These are phyloP conservation scores for Metarhizium sp. DNA, from an alignment of 2,329 filamentous ascomycete genomes.

Conservation along the genomic window DNA sequence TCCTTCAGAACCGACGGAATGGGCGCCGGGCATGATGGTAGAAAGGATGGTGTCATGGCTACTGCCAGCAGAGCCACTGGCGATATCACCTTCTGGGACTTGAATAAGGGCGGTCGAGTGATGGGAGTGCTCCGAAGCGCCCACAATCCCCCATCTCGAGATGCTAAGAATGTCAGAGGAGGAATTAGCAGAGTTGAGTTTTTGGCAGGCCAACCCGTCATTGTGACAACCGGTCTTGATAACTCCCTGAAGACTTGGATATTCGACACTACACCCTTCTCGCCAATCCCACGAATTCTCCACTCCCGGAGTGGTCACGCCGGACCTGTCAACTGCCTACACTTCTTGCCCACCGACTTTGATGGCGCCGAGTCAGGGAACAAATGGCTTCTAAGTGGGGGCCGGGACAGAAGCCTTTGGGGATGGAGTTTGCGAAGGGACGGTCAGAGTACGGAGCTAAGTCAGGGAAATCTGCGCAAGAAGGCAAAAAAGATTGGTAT, in stretches of 20 bases:
- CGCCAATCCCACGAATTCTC: conserved; percentile 72
- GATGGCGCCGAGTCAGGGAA: conserved; percentile 82
- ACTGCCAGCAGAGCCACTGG: conserved; percentile 72
- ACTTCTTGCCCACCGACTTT: conserved; percentile 80
- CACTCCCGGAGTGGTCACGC: conserved; percentile 86
- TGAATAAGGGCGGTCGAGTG: conserved; percentile 80
- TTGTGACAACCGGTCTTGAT: conserved; percentile 84
- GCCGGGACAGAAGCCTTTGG: conserved; percentile 86
- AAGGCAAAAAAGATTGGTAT: conserved; percentile 85
- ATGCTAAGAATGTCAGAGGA: conserved; percentile 50
- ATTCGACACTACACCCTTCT: conserved; percentile 87
- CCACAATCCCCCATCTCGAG: conserved; percentile 63
- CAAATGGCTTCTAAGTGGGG: conserved; percentile 90
- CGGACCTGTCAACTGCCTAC: conserved; percentile 69
- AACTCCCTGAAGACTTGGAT: conserved; percentile 96
- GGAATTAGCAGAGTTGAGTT: conserved; percentile 88
- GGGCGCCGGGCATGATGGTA: conserved; percentile 81
- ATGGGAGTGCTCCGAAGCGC: conserved; percentile 81
- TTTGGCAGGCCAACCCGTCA: conserved; percentile 75
- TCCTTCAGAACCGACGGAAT: conserved; percentile 84
- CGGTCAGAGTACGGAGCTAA: conserved; percentile 87
- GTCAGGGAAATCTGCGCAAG: conserved; percentile 79
- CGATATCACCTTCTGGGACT: conserved; percentile 92
- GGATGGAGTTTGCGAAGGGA: conserved; percentile 92
- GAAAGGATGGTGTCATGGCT: conserved; percentile 84